Evolutionary conservation across 192 early-diverging fungal genomes (phyloP), one percentile per base, ranked within the genome.

Genomic region (Phycomyces nitens): DNA sequence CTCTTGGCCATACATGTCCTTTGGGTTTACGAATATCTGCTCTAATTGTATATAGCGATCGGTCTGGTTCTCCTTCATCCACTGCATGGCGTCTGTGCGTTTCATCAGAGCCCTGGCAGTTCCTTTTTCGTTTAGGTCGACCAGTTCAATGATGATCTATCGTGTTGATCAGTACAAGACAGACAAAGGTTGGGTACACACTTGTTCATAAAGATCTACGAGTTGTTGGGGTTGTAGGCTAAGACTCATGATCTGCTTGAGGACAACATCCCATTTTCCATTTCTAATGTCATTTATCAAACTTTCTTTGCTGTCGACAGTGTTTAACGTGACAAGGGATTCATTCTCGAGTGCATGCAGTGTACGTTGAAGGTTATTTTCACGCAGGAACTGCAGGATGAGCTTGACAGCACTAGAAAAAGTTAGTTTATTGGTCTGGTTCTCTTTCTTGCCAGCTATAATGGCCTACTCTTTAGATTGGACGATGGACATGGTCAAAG

Each of bases 371-470:
- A 98, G 79, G 62, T 92, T 95, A 63, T 94, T 89, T 66, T 96
- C 96, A 60, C 91, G 91, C 41, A 95, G 76, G 64, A 98, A 98
- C 69, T 96, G 96, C 65, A 90, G 80, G 49, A 96, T 88, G n/a
- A 98, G 83, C 21, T 93, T 87, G 65, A 96, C 86, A 9, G 93
- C 88, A 65, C 90, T 91, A 59, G 63, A 24, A 34, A 74, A 62
- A 11, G 18, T 41, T 29, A 23, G 20, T 24, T 43, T 34, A 34
- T 34, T 34, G 7, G 2, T 34, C 29, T 34, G 29, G 29, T 5
- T 34, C 29, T 7, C 3, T 34, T 5, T 5, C 29, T 5, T 34
- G 29, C 29, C 29, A 34, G 7, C 3, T 34, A 5, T 5, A 34
- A 34, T 34, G 9, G 26, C 74, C 68, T 79, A 86, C 84, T 86